phyloP scores from a whole-genome alignment of 2,329 filamentous ascomycete genomes.

The Phyllosticta capitalensis region DNA sequence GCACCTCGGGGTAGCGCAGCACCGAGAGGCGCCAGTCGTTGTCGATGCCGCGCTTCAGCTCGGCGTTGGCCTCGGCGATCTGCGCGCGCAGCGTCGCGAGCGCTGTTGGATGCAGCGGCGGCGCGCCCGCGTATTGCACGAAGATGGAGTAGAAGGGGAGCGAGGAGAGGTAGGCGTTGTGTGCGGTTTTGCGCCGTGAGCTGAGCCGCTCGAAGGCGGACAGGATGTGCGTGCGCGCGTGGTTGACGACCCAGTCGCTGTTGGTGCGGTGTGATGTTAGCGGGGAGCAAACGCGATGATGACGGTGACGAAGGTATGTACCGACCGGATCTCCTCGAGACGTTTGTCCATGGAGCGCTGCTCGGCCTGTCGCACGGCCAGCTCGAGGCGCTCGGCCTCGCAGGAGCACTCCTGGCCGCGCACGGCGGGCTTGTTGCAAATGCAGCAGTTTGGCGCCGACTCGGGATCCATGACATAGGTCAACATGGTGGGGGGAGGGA shows the following conservation, averaged over 20 bases:
- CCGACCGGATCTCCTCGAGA: conserved; percentile 26
- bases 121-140: conserved; percentile 35
- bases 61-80: conserved; percentile 53
- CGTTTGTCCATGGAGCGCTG: conserved; percentile 28
- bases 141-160: conserved; percentile 39
- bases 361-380: conserved; percentile 31
- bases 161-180: conserved; percentile 34
- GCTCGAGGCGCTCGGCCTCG: conserved; percentile 30
- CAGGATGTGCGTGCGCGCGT: conserved; percentile 37
- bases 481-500: neutral
- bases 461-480: conserved; percentile 19
- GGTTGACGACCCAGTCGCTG: conserved; percentile 39
- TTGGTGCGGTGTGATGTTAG: too few relatives aligned
- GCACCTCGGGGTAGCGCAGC: conserved; percentile 66
- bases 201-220: conserved; percentile 34
- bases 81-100: conserved; percentile 38
- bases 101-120: conserved; percentile 33
- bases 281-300: too few relatives aligned
- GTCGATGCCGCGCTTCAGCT: conserved; percentile 64
- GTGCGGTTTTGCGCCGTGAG: conserved; percentile 31
- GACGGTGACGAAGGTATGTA: too few relatives aligned
- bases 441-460: conserved; percentile 31
- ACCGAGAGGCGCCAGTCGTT: conserved; percentile 70
- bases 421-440: conserved; percentile 27
- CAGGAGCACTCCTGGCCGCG: conserved; percentile 30